Percentiles rank a stretch among this genome's conserved stretches.
phyloP scores from a whole-genome alignment of 2,329 filamentous ascomycete genomes.

The Polychaeton citri region DNA sequence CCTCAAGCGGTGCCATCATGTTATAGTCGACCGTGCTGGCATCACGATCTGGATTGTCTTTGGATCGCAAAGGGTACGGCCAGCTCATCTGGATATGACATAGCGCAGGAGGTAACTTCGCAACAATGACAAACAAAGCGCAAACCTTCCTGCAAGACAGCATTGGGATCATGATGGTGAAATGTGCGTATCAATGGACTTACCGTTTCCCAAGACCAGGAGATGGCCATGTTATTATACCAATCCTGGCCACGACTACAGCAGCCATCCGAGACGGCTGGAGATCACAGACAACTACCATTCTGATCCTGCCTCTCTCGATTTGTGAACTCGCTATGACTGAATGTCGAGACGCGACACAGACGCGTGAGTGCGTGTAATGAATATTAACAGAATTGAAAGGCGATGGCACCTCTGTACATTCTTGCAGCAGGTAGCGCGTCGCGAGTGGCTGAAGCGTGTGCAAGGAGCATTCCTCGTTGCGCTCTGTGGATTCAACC shows the following conservation, averaged over 20 bases:
- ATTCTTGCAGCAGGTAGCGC: background rate
- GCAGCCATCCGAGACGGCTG: no score
- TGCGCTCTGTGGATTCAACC: background rate
- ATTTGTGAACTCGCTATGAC: background rate
- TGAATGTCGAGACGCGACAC: no score
- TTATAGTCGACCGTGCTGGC: slow-evolving; percentile 49
- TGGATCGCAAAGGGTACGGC: slow-evolving; percentile 41
- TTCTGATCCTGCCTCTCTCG: background rate
- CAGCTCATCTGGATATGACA: slow-evolving; percentile 44
- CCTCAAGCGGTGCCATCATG: slow-evolving; percentile 53
- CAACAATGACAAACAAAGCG: background rate
- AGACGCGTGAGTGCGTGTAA: no score
- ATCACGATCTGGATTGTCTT: slow-evolving; percentile 31
- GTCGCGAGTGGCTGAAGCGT: background rate
- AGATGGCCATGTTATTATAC: no score
- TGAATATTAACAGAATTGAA: no score
- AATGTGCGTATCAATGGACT: no score
- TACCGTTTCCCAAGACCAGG: no score
- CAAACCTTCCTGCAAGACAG: background rate
- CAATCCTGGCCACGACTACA: no score
- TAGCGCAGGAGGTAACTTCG: slow-evolving; percentile 7
- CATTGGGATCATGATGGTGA: background rate
- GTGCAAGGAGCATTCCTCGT: background rate
- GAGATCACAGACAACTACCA: background rate
- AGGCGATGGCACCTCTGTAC: no score